Evolutionary conservation across 1,284 basidiomycete species (phyloP), one percentile per base, ranked within the genome.

Genomic region (Apiotrichum laibachii): DNA sequence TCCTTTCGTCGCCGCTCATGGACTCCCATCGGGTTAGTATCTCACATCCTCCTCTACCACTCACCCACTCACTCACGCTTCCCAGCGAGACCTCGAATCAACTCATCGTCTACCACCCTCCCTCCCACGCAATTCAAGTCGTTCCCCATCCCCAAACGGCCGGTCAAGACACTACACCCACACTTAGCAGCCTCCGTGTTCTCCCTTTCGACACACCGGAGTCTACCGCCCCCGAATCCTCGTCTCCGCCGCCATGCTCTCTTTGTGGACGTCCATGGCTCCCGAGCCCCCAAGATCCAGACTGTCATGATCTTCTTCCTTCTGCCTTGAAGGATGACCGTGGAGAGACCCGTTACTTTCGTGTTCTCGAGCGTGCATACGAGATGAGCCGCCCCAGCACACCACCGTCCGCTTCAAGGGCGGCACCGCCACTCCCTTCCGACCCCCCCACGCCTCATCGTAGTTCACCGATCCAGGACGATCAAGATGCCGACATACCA

Each of bases 81-180:
- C 16, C 57, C 53, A 74, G 78, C 7, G 76, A 78, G 55, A 84
- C 85, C 7, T 86, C 88, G 0, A 88, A 90, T 75, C 90, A 92
- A 71, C 85, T 93, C 55, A 90, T 94, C 33, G 82, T 93, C 19
- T 94, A 93, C 78, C 90, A 93, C 70, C 86, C 90, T 0, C 86
- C 84, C 1, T 91, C 88, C 0, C 90, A 93, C 72, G 90, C 89
- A 0, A 81, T 94, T 15, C 84, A 88, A 26, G 88, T 94, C 4
- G 58, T 65, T 1, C 63, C 63, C 9, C 63, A 62, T 33, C 60
- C 60, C 9, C 53, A 60, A 31, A 19, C 21, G 10, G 33, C 40
- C 18, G 47, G 26, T 8, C 12, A 10, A 16, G 34, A 37, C 22
- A 37, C n/a, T 55, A 5, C 82, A 80, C 50, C 75, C 69, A 72